Base-by-base conservation (phyloP, 352 stramenopile species). In the Phytophthora citrophthora region DNA sequence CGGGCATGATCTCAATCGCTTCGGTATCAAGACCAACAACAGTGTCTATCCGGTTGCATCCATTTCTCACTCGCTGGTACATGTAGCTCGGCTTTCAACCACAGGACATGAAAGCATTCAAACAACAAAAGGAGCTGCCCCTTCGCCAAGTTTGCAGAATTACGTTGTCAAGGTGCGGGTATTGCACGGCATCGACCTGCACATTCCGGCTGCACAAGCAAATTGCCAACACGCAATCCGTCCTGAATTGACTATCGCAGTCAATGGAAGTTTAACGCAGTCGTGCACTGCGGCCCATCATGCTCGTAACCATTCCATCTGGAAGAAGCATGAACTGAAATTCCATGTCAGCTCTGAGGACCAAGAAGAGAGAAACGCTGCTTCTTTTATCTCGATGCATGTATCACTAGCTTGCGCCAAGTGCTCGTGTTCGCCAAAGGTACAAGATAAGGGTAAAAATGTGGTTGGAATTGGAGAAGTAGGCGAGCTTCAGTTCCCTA, bases 281-380 rank as follows among this genome's bases (percentile, higher is more conserved):
- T 60, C 64, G 2, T 70, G 24, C 20, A 59, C 39, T 8, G 72
- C 72, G 9, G 52, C 50, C 15, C 64, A 72, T 20, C 72, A 80
- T 16, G 69, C 55, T 16, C 69, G 48, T 16, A 80, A 77, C 40
- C 69, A 80, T 50, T 70, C 64, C 16, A 59, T 73, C 2, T 81
- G 72, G 72, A 74, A 68, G 24, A 72, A 52, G 10, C 56, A 68
- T 13, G 45, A 56, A 7, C 40, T 81, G 13, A 49, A 51, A 16
- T 63, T 73, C 52, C 57, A 44, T 16, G 9, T 67, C 7, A 36
- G 46, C n/a, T 11, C n/a, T 16, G 29, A 4, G 13, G 11, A 51
- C 8, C 52, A 58, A 59, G 23, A 23, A 15, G 10, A 7, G 11
- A 13, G 11, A 41, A 41, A 27, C 3, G 24, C 53, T 54, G 31